Base-by-base conservation (phyloP, 202 grass and related monocot genomes). In the Hordeum pubiflorum region DNA sequence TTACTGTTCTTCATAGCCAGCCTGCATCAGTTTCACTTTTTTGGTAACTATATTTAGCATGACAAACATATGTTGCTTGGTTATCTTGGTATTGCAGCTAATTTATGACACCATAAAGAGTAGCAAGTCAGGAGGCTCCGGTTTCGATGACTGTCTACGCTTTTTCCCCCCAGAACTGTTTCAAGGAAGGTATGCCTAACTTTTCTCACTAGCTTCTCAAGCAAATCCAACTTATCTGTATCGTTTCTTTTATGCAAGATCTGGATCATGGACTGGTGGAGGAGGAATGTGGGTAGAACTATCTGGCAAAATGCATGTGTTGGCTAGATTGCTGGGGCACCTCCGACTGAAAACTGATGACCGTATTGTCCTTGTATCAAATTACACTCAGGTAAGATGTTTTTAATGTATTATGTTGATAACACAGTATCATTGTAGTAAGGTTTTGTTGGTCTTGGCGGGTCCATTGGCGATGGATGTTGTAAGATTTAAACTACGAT, bases 251-350 rank as follows among this genome's bases (percentile, higher is more conserved):
- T 83, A 27, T 84, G 58, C 66, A 85, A 98, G 95, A 88, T 94
- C 91, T 84, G 95, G 95, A 78, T 83, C 90, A 80, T 98, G 95
- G 95, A 91, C 92, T 78, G 95, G 95, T 79, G 91, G 94, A 78
- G 86, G 81, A 81, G 95, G 95, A 83, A 91, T 98, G 63, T 98
- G 92, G 95, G 92, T 94, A 69, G 92, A 98, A 79, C 83, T 98
- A 67, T 98, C 95, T 76, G 92, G 92, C 21, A 98, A 98, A 93
- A 98, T 98, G 95, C 95, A 94, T 77, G 92, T 98, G 44, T 89
- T 98, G 60, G 92, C 95, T 80, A 89, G 88, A 56, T 87, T 98
- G 83, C 82, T 98, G 58, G 90, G 82, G 33, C 92, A 98, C 50
- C 91, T 97, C 9, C 90, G 69, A 72, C 92, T 93, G 37, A 98